Conservation (phyloP, 2,329 filamentous ascomycete species). For the Neofusicoccum ribis region DNA sequence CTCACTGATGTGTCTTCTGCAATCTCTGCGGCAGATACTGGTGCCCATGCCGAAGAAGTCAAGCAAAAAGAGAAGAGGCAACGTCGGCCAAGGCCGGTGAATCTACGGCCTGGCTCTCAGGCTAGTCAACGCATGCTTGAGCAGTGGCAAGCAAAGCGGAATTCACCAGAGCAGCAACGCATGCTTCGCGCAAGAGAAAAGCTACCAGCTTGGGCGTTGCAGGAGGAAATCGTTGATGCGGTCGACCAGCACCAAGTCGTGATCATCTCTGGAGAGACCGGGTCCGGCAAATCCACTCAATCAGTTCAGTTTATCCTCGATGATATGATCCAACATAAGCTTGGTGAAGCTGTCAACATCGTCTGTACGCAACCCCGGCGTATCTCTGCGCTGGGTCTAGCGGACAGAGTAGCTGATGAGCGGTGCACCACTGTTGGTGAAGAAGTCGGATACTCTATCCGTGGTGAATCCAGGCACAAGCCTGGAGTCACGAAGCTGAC, state of each 20-base stretch:
- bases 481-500: constrained; percentile 78
- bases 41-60: constrained; percentile 29
- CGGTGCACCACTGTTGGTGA: constrained; percentile 78
- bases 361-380: constrained; percentile 93
- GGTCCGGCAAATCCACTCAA: constrained; percentile 95
- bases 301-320: constrained; percentile 95
- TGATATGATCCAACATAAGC: constrained; percentile 73
- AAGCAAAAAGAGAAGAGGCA: constrained; percentile 29
- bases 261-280: constrained; percentile 95
- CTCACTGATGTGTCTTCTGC: constrained; percentile 82
- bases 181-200: constrained; percentile 73
- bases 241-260: constrained; percentile 82
- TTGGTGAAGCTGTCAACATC: constrained; percentile 81
- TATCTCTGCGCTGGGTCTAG: constrained; percentile 90
- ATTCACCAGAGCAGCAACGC: constrained; percentile 63
- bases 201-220: constrained; percentile 85
- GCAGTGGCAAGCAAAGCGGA: constrained; percentile 70
- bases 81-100: constrained; percentile 59
- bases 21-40: constrained; percentile 58
- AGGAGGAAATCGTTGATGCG: constrained; percentile 72
- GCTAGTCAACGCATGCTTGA: constrained; percentile 60
- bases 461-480: constrained; percentile 80
- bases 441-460: constrained; percentile 88
- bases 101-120: constrained; percentile 60
- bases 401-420: constrained; percentile 92